A percentile compares a stretch with the other conserved stretches of the same genome.
These are phyloP conservation scores for Cardamine occulta DNA, from an alignment of 345 rosid genomes.

Conservation along the genomic window DNA sequence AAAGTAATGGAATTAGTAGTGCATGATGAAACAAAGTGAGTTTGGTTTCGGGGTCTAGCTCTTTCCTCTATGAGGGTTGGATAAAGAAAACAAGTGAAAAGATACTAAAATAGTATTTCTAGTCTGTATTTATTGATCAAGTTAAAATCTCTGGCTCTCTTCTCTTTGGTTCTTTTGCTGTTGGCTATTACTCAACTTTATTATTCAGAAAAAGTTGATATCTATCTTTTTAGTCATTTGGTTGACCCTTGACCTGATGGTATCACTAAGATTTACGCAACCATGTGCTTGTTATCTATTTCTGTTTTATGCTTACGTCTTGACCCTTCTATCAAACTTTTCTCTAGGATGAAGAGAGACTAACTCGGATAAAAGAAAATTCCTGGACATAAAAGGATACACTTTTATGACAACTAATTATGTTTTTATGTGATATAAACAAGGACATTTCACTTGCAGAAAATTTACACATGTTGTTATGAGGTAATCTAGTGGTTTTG, in stretches of 20 bases:
- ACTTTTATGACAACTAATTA: background rate
- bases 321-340: background rate
- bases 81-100: background rate
- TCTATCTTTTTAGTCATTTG: background rate
- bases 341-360: background rate
- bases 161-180: background rate
- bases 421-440: constrained; percentile 4
- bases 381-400: background rate
- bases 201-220: background rate
- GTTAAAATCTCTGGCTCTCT: background rate
- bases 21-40: background rate
- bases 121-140: background rate
- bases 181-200: background rate
- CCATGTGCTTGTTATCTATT: background rate
- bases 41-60: background rate
- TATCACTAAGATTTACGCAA: background rate
- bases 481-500: constrained; percentile 1
- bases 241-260: background rate
- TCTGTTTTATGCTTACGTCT: background rate
- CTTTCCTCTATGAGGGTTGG: too few relatives aligned
- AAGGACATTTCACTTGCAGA: background rate
- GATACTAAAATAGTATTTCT: background rate
- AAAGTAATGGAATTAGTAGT: background rate
- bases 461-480: background rate
- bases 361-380: background rate